Conservation (phyloP, 345 rosid genomes). For the Noccaea caerulescens region DNA sequence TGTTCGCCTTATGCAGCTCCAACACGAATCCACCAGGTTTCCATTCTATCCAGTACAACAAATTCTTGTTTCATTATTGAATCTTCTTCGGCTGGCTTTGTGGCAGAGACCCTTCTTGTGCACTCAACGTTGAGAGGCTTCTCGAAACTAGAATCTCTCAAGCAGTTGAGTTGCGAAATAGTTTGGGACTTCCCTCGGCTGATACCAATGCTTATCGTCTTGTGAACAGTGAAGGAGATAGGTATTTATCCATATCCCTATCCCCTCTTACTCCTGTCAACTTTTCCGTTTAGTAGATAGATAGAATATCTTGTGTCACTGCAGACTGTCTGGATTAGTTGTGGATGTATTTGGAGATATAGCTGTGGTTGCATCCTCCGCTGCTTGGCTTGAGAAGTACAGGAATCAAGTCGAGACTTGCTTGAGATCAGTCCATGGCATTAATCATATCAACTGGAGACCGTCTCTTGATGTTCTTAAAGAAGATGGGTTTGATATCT, state of each 20-base stretch:
- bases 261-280: background rate
- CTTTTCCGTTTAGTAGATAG: background rate
- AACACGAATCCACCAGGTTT: constrained; percentile 76
- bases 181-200: constrained; percentile 73
- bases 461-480: constrained; percentile 84
- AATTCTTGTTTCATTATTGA: background rate
- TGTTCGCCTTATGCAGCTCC: constrained; percentile 93
- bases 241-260: constrained; percentile 44
- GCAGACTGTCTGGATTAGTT: constrained; percentile 85
- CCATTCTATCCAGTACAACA: background rate
- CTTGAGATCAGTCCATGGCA: constrained; percentile 57
- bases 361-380: constrained; percentile 95
- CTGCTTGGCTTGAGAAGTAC: constrained; percentile 95
- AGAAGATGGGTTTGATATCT: constrained; percentile 79
- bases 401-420: constrained; percentile 63
- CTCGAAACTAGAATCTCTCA: constrained; percentile 69
- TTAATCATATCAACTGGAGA: constrained; percentile 83
- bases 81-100: constrained; percentile 12
- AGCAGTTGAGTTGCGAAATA: constrained; percentile 60
- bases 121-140: constrained; percentile 77
- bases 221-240: constrained; percentile 88
- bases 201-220: constrained; percentile 82
- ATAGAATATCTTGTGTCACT: background rate
- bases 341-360: constrained; percentile 87
- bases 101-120: constrained; percentile 76